Percentiles rank a stretch among this genome's conserved stretches.
phyloP scores from a whole-genome alignment of 73 alveolate genomes.

The Paramecium sexaurelia region DNA sequence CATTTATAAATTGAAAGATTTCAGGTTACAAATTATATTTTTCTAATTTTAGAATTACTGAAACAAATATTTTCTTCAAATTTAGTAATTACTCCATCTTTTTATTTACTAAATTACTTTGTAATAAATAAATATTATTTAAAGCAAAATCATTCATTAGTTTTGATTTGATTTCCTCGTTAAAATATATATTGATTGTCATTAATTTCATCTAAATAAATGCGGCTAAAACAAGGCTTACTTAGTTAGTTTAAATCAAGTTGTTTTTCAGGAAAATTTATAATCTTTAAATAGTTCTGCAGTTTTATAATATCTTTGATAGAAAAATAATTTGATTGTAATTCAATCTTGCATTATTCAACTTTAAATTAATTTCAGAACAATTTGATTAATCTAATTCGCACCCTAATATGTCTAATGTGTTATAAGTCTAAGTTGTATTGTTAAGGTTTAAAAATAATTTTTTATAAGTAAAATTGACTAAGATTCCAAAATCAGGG shows the following conservation, averaged over 20 bases:
- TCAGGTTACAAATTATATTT: neutral
- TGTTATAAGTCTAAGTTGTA: neutral
- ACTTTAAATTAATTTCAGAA: neutral
- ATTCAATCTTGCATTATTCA: constrained; percentile 15
- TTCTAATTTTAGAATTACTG: neutral
- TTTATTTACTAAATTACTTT: neutral
- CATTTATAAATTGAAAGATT: neutral
- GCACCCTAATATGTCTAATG: neutral
- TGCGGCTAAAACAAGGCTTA: neutral
- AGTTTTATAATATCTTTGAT: neutral
- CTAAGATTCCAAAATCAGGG: neutral
- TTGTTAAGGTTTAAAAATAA: neutral
- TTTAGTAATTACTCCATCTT: neutral
- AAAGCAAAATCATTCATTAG: neutral
- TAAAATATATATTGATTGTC: neutral
- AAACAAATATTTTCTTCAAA: neutral
- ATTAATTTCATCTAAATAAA: neutral
- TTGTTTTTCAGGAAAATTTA: neutral
- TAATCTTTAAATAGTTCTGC: neutral
- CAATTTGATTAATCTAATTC: neutral
- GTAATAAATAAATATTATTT: neutral
- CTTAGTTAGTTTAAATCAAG: neutral
- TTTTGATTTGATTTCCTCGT: neutral
- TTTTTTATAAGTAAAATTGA: neutral
- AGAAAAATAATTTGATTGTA: neutral